phyloP scores from a whole-genome alignment of 768 basidiomycete species.

The Boletus rufocinnamomeus region DNA sequence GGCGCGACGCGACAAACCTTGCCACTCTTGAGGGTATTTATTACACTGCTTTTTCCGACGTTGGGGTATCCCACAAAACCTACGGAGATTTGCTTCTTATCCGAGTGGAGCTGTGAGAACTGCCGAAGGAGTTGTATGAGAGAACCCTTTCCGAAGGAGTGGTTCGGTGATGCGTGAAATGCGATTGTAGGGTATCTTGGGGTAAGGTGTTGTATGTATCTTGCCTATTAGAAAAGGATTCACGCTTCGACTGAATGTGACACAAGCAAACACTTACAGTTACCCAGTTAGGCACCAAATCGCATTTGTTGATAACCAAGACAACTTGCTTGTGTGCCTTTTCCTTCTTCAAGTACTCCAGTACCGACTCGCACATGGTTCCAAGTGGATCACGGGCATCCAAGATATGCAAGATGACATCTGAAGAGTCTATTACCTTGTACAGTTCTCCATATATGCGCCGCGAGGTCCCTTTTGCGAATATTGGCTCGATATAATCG shows the following conservation, averaged over 20 bases:
- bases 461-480: slow-evolving; percentile 91
- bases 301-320: slow-evolving; percentile 96
- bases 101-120: slow-evolving; percentile 94
- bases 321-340: slow-evolving; percentile 98
- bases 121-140: slow-evolving; percentile 96
- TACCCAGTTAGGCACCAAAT: slow-evolving; percentile 98
- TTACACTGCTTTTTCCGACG: slow-evolving; percentile 95
- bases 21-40: slow-evolving; percentile 97
- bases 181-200: slow-evolving; percentile 95
- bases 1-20: slow-evolving; percentile 98
- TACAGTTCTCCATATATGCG: slow-evolving; percentile 98
- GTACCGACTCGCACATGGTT: slow-evolving; percentile 90
- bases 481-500: slow-evolving; percentile 86
- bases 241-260: background rate
- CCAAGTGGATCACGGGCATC: slow-evolving; percentile 96
- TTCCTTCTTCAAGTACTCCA: slow-evolving; percentile 93
- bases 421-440: slow-evolving; percentile 99
- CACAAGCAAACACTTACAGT: slow-evolving; percentile 61
- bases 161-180: slow-evolving; percentile 98
- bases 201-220: slow-evolving; percentile 94
- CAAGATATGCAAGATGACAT: slow-evolving; percentile 92
- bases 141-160: slow-evolving; percentile 98
- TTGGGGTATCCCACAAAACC: slow-evolving; percentile 99
- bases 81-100: slow-evolving; percentile 99
- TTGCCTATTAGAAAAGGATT: slow-evolving; percentile 55